Percentiles rank a stretch among this genome's conserved stretches.
Conservation (phyloP, 768 basidiomycete genomes). For the Trametes elegans region DNA sequence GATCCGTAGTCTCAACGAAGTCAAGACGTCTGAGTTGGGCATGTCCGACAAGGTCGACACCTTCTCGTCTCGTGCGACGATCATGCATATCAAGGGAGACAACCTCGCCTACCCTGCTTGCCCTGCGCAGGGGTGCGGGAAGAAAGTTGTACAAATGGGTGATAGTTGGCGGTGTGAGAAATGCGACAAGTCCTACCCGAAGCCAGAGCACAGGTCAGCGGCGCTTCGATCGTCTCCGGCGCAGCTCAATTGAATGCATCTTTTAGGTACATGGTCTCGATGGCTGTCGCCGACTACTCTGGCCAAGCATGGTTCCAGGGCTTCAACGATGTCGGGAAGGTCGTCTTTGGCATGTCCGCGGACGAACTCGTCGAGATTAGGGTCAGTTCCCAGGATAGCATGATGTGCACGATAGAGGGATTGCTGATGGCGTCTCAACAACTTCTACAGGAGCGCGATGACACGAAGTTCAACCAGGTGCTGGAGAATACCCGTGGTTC, state of each 20-base stretch:
- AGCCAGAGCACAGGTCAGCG: conserved; percentile 75
- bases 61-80: conserved; percentile 78
- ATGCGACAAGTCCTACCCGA: conserved; percentile 67
- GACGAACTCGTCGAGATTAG: conserved; percentile 75
- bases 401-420: not conserved
- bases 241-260: not conserved
- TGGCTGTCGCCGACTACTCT: conserved; percentile 89
- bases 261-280: conserved; percentile 71
- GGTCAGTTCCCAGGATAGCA: conserved; percentile 36
- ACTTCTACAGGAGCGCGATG: conserved; percentile 59
- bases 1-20: conserved; percentile 68
- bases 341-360: conserved; percentile 74
- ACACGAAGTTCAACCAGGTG: conserved; percentile 52
- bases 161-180: conserved; percentile 91
- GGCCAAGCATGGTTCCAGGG: conserved; percentile 91
- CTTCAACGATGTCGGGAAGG: conserved; percentile 88
- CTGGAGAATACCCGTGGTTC: conserved; percentile 66
- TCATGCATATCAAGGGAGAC: conserved; percentile 84
- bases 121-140: conserved; percentile 74
- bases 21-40: conserved; percentile 76
- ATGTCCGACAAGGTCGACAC: conserved; percentile 74
- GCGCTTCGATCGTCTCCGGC: not conserved
- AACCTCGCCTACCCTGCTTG: conserved; percentile 90
- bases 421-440: conserved; percentile 4
- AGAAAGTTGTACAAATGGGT: conserved; percentile 78